phyloP scores from a whole-genome alignment of 106 monocot species.

The Dendrobium catenatum region DNA sequence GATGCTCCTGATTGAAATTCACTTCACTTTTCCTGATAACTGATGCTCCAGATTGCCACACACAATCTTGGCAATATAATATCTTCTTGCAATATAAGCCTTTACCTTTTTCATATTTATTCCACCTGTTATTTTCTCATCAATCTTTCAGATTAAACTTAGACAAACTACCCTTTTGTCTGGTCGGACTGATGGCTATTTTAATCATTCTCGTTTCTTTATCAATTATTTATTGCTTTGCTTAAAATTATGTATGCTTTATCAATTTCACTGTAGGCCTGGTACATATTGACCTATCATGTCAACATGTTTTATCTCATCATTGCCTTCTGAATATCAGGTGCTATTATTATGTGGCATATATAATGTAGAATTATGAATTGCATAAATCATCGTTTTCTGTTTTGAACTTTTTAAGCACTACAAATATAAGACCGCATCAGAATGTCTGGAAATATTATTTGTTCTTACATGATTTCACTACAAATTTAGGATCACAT shows the following conservation, averaged over 20 bases:
- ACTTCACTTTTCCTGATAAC: neutral
- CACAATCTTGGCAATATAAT: neutral
- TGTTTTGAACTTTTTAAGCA: neutral
- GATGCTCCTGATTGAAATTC: neutral
- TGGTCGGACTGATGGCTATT: neutral
- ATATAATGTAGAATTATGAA: neutral
- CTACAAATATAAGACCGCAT: neutral
- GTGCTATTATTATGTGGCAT: neutral
- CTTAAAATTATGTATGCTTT: neutral
- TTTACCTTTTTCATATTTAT: neutral
- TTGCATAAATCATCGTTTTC: neutral
- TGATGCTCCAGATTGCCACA: neutral
- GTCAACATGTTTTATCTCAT: neutral
- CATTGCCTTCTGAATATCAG: neutral
- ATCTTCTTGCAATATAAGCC: neutral
- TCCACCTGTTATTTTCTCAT: neutral
- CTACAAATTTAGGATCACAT: neutral
- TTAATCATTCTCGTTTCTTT: neutral
- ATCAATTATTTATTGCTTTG: neutral
- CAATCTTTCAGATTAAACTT: neutral
- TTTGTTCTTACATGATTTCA: neutral
- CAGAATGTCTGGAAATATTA: neutral
- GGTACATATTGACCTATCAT: neutral
- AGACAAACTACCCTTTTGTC: neutral
- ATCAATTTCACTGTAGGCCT: neutral